These are phyloP conservation scores for Trichoderma gamsii DNA, from an alignment of 495 filamentous ascomycete species.

Conservation along the genomic window DNA sequence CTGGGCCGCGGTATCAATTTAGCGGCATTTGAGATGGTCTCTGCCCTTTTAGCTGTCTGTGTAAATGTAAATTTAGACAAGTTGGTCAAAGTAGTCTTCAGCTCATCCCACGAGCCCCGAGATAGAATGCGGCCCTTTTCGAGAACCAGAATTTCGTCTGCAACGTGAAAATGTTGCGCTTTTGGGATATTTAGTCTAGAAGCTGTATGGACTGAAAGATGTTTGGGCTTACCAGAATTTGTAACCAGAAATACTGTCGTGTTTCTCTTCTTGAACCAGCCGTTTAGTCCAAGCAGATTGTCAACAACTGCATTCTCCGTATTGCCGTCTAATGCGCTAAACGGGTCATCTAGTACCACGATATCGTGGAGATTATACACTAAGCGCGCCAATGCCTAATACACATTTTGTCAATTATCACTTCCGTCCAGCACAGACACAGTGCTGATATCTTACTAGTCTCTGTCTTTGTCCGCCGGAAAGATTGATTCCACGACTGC, in stretches of 20 bases:
- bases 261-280: constrained; percentile 29
- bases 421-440: background rate
- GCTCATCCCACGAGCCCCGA: constrained; percentile 24
- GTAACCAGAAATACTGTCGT: constrained; percentile 40
- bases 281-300: constrained; percentile 34
- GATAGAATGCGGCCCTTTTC: constrained; percentile 20
- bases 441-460: constrained; percentile 25
- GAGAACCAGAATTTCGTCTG: constrained; percentile 25
- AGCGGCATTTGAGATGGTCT: background rate
- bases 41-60: background rate
- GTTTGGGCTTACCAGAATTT: constrained; percentile 24
- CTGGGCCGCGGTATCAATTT: background rate
- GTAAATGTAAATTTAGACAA: constrained; percentile 20
- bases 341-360: constrained; percentile 34
- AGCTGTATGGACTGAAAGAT: background rate
- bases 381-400: constrained; percentile 32
- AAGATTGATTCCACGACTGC: constrained; percentile 53
- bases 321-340: constrained; percentile 33
- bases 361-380: constrained; percentile 29
- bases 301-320: constrained; percentile 35
- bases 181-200: constrained; percentile 2
- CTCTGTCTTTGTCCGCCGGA: constrained; percentile 61
- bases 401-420: background rate
- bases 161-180: constrained; percentile 20
- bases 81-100: constrained; percentile 17